These are phyloP conservation scores for Acanthamoeba triangularis DNA, from an alignment of 208 protist genomes.

Conservation along the genomic window DNA sequence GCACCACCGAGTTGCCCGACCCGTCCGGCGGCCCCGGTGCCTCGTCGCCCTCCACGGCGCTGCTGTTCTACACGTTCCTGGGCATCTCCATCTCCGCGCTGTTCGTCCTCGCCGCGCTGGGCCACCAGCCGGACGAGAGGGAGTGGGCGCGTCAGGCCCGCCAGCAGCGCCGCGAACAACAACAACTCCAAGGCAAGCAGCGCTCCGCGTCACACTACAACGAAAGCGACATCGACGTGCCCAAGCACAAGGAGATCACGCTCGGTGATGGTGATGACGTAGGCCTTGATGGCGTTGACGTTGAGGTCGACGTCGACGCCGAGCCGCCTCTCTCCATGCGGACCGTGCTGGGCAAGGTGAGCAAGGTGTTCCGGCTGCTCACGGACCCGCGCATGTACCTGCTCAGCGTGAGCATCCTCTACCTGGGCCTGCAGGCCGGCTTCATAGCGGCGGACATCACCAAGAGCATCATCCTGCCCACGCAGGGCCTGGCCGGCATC, in stretches of 20 bases:
- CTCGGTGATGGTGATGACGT: neutral
- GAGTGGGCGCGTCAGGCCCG: neutral
- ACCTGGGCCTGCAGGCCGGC: neutral
- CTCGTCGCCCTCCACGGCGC: neutral
- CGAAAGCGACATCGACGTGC: neutral
- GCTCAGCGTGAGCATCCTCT: neutral
- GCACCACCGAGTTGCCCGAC: neutral
- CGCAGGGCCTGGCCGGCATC: neutral
- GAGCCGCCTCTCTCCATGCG: neutral
- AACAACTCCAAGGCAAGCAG: too few species aligned
- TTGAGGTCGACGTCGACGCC: neutral
- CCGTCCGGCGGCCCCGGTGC: too few species aligned
- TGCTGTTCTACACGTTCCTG: conserved; percentile 37
- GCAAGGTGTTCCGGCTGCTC: conserved; percentile 15
- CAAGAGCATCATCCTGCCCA: neutral
- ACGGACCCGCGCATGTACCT: conserved; percentile 28
- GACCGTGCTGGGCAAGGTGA: neutral
- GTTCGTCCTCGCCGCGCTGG: neutral
- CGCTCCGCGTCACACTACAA: neutral
- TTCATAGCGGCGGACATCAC: neutral
- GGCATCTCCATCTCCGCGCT: neutral
- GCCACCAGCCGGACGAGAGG: neutral
- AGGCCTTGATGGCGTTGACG: neutral
- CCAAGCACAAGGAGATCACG: neutral
- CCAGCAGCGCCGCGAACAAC: neutral